Evolutionary conservation across 1,284 basidiomycete species (phyloP).

Genomic region (Ustilago shanxiensis): DNA sequence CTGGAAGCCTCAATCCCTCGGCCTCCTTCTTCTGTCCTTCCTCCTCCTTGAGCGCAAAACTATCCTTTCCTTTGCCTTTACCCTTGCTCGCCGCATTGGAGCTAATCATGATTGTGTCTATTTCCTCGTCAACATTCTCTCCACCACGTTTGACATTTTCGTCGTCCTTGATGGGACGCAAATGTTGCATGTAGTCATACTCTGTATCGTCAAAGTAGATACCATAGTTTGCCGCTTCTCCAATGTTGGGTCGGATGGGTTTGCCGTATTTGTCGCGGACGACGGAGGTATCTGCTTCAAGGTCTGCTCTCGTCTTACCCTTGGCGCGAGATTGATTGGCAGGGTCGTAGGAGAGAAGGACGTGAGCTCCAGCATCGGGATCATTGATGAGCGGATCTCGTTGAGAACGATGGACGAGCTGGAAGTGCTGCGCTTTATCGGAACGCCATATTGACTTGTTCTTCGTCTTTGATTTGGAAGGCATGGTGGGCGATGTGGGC

Average conservation of each 20-base stretch:
- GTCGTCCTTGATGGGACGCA: constrained; percentile 71
- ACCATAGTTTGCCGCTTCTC: constrained; percentile 90
- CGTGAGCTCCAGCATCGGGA: constrained; percentile 86
- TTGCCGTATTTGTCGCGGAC: constrained; percentile 72
- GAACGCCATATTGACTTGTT: constrained; percentile 83
- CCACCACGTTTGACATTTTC: constrained; percentile 62
- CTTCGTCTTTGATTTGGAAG: constrained; percentile 55
- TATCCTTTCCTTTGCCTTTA: constrained; percentile 50
- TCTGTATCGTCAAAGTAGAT: constrained; percentile 97
- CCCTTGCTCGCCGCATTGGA: constrained; percentile 40
- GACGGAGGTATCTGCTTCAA: constrained; percentile 76
- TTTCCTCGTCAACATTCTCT: constrained; percentile 59
- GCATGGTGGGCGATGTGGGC: constrained; percentile 34
- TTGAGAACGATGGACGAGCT: constrained; percentile 96
- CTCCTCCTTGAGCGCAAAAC: constrained; percentile 51
- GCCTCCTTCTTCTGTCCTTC: constrained; percentile 15
- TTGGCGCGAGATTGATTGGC: constrained; percentile 70
- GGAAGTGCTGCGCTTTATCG: constrained; percentile 89
- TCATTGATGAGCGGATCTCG: constrained; percentile 95
- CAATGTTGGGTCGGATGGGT: constrained; percentile 72
- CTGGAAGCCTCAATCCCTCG: constrained; percentile 74
- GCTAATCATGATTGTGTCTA: constrained; percentile 56
- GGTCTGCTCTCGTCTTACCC: constrained; percentile 82
- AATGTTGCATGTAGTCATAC: constrained; percentile 99
- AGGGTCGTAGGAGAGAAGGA: constrained; percentile 84